Evolutionary conservation across 225 moss, liverwort and hornwort genomes (phyloP).

Genomic region (Thuidium tamariscinum): DNA sequence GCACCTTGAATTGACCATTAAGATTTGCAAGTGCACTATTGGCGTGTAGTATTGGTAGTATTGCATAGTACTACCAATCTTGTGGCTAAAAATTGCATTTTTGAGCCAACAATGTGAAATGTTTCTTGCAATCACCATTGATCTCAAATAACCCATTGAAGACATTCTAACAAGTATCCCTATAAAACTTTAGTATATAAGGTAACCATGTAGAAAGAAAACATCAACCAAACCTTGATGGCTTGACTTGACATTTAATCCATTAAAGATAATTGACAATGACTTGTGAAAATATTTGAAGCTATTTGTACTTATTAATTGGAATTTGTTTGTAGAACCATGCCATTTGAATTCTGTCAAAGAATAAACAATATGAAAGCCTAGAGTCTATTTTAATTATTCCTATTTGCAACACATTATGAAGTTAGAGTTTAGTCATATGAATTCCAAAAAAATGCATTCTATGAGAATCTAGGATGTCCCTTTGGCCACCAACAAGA

Average conservation of each 20-base stretch:
- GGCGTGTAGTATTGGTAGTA: no score
- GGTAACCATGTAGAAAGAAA: not conserved
- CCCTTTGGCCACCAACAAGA: not conserved
- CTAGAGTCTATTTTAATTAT: not conserved
- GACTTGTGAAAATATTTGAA: not conserved
- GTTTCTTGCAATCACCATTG: no score
- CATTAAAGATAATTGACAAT: not conserved
- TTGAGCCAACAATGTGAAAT: no score
- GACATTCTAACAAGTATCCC: not conserved
- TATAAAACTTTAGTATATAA: fast-evolving
- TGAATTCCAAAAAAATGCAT: not conserved
- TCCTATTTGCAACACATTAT: not conserved
- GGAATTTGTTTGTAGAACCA: not conserved
- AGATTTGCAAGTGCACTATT: no score
- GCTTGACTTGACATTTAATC: not conserved
- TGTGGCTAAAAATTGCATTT: no score
- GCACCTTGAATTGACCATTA: no score
- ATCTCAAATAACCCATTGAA: not conserved
- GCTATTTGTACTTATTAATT: not conserved
- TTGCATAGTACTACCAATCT: no score
- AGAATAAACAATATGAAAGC: not conserved
- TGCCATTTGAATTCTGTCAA: not conserved
- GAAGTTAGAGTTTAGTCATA: not conserved
- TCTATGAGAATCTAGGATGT: not conserved
- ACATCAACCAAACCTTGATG: not conserved